Evolutionary conservation across 192 early-diverging fungal species (phyloP), one percentile per base, ranked within the genome.

Genomic region (Paraglomus brasilianum): DNA sequence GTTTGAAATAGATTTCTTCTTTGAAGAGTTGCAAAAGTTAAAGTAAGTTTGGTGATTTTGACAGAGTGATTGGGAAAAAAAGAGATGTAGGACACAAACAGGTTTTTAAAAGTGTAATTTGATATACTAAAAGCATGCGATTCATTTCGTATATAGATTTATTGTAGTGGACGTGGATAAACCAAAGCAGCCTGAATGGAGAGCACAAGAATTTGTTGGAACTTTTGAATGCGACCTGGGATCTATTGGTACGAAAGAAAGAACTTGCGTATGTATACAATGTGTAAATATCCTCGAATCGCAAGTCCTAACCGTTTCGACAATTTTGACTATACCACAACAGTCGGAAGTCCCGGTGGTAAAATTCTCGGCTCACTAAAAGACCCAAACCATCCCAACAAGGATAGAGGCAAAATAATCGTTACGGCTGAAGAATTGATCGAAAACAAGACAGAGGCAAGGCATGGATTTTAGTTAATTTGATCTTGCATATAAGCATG

Each of bases 221-320:
- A 71, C 73, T 42, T 79, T 79, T 72, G 78, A 79, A 17, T 74
- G 69, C n/a, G 78, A 79, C 30, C 72, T 79, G 5, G 78, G 74
- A n/a, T 69, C 73, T 43, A 71, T 79, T 55, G 69, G 78, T 79
- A 74, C 49, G 52, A 19, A 43, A 55, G 15, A 24, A 11, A 40
- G 7, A 13, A 22, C 7, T 61, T 22, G 42, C 45, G 8, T 60
- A 11, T 63, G 55, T 42, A 76, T 73, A 1, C 74, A 79, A 5
- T 39, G 78, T 30, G 72, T 71, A 15, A 49, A 51, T 15, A 73
- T 81, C 19, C 46, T 71, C 36, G 50, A 55, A 7, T 69, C 13
- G 24, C 24, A 8, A 69, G 56, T 0, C 39, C 0, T 47, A 75
- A 39, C 46, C 42, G 5, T 47, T 45, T 13, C 50, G 66, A 30